Evolutionary conservation across 768 basidiomycete genomes (phyloP).

Genomic region (Termitomyces sp.): DNA sequence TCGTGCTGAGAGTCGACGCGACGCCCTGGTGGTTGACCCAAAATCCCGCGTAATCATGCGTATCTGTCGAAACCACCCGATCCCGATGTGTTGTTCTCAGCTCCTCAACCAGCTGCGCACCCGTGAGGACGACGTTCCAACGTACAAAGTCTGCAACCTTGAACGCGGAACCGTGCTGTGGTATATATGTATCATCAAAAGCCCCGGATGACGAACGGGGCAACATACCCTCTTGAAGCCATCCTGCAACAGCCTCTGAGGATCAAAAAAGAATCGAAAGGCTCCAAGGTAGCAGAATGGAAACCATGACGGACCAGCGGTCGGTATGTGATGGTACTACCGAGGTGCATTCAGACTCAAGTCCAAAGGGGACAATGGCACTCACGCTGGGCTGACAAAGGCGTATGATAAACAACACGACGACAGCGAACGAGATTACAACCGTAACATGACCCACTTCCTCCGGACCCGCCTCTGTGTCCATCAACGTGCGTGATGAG

Average conservation of each 20-base stretch:
- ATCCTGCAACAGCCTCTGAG: neutral
- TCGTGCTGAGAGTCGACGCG: conserved; percentile 3
- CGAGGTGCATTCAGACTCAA: neutral
- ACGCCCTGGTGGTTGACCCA: neutral
- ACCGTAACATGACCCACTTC: conserved; percentile 6
- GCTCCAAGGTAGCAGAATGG: conserved; percentile 19
- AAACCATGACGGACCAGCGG: conserved; percentile 13
- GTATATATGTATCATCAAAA: too few relatives aligned
- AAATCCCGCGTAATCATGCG: neutral
- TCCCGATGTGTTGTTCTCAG: conserved; percentile 13
- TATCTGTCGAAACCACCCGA: neutral
- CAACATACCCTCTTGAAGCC: conserved; percentile 7
- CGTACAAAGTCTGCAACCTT: conserved; percentile 20
- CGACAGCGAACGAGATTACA: neutral
- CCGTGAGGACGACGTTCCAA: conserved; percentile 18
- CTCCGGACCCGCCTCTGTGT: conserved; percentile 1
- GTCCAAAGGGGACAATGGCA: neutral
- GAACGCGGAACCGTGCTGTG: conserved; percentile 11
- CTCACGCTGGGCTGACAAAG: conserved; percentile 5
- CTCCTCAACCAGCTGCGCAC: conserved; percentile 15
- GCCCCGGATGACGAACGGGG: neutral
- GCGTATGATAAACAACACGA: neutral
- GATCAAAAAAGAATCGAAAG: conserved; percentile 11
- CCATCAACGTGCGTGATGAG: neutral
- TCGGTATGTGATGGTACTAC: conserved; percentile 23